Conservation (phyloP, 164 flowering plant genomes). For the Sextonia rubra region DNA sequence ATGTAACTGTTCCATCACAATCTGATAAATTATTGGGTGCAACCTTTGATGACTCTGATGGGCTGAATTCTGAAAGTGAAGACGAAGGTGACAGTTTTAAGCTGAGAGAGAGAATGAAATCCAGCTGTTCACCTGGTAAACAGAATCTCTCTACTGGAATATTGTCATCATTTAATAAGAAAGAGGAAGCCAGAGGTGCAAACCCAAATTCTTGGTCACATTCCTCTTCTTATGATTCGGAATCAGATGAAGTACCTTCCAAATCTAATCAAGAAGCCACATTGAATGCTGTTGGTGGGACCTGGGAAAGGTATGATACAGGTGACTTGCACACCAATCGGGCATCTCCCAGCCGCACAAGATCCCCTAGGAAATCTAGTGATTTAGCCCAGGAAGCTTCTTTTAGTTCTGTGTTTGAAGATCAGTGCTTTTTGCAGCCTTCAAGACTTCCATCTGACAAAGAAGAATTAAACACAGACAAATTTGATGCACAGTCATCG, state of each 20-base stretch:
- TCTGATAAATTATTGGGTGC: constrained; percentile 29
- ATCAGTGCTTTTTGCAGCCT: constrained; percentile 10
- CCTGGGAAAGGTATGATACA: background rate
- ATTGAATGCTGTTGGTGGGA: background rate
- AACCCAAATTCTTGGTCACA: constrained; percentile 3
- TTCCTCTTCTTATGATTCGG: constrained; percentile 23
- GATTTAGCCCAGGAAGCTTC: constrained; percentile 9
- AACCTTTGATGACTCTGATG: constrained; percentile 59
- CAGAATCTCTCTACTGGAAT: constrained; percentile 9
- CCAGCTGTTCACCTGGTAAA: constrained; percentile 3
- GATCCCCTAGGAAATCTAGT: constrained; percentile 10
- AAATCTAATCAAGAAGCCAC: constrained; percentile 12
- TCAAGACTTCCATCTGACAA: constrained; percentile 13
- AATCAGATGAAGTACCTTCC: constrained; percentile 9
- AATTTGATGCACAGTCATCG: background rate
- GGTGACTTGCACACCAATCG: constrained; percentile 5
- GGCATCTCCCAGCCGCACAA: constrained; percentile 6
- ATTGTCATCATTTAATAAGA: constrained; percentile 6
- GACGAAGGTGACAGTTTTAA: constrained; percentile 25
- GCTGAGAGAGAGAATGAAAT: constrained; percentile 9
- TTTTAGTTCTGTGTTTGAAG: constrained; percentile 8
- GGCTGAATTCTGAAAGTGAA: constrained; percentile 49
- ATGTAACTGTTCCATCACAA: constrained; percentile 20
- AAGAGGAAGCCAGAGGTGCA: constrained; percentile 1
- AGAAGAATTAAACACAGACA: constrained; percentile 13